Conservation (phyloP, 805 yeast genomes). For the Lipomyces starkeyi region DNA sequence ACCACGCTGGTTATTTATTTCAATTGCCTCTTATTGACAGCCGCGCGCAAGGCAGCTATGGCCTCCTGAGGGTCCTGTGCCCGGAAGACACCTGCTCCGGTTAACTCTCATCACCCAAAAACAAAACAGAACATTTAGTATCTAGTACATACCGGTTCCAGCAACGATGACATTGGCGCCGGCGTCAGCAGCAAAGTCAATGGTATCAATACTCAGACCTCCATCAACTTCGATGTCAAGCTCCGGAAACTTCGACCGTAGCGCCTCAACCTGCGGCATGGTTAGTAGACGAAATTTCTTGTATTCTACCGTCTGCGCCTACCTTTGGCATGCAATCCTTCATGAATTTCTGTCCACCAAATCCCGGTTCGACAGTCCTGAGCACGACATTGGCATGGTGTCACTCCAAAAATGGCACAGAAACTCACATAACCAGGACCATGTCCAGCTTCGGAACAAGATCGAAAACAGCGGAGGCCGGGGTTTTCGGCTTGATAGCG, state of each 20-base stretch:
- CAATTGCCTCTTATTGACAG: slow-evolving; percentile 53
- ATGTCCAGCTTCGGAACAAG: slow-evolving; percentile 81
- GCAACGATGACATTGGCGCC: slow-evolving; percentile 99
- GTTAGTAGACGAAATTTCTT: neutral
- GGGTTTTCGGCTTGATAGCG: slow-evolving; percentile 92
- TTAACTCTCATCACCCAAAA: neutral
- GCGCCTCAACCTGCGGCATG: slow-evolving; percentile 53
- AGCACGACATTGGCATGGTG: neutral
- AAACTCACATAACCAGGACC: slow-evolving; percentile 81
- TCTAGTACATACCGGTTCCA: slow-evolving; percentile 56
- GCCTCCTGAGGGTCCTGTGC: slow-evolving; percentile 80
- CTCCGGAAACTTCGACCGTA: slow-evolving; percentile 75
- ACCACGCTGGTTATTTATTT: slow-evolving; percentile 2
- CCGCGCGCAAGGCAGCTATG: slow-evolving; percentile 67
- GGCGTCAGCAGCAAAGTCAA: slow-evolving; percentile 87
- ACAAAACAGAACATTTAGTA: neutral
- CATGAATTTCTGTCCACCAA: slow-evolving; percentile 98
- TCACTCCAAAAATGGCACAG: neutral
- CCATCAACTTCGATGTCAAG: slow-evolving; percentile 96
- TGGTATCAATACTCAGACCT: slow-evolving; percentile 86
- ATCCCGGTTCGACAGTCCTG: slow-evolving; percentile 94
- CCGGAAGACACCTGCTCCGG: slow-evolving; percentile 72
- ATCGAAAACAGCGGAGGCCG: slow-evolving; percentile 79
- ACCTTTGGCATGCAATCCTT: slow-evolving; percentile 94
- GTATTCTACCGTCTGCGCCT: neutral